Evolutionary conservation across 345 rosid species (phyloP).

Genomic region (Corchorus olitorius): DNA sequence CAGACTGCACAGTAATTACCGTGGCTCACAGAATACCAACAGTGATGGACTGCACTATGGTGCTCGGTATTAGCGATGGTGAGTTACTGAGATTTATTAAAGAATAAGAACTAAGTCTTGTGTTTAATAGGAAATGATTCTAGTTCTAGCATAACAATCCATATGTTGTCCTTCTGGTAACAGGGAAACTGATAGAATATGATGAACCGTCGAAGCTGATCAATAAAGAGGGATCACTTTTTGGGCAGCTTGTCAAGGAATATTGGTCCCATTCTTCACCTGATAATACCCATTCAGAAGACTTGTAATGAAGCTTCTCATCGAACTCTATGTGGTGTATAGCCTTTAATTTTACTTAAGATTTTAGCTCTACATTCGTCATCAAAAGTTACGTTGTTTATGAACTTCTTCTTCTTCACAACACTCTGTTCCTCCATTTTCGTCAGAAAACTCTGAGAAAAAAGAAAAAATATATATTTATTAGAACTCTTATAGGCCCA

Average conservation of each 20-base stretch:
- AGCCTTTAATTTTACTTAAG: no score
- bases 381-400: no score
- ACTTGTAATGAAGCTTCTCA: not conserved
- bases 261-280: slow-evolving; percentile 22
- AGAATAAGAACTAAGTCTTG: not conserved
- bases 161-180: not conserved
- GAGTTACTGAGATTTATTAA: not conserved
- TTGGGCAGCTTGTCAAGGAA: not conserved
- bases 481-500: no score
- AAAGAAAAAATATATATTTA: no score
- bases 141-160: not conserved
- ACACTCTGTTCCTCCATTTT: no score
- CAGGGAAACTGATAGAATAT: slow-evolving; percentile 44
- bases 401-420: no score
- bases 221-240: no score
- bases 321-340: no score
- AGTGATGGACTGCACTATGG: slow-evolving; percentile 47
- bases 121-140: not conserved
- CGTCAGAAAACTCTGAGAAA: no score
- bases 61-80: slow-evolving; percentile 58
- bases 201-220: slow-evolving; percentile 31
- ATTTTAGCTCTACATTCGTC: no score
- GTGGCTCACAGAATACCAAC: slow-evolving; percentile 43
- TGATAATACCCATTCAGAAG: not conserved
- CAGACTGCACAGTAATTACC: slow-evolving; percentile 20